phyloP scores from a whole-genome alignment of 176 grass and related monocot genomes.

The Triticum turgidum region DNA sequence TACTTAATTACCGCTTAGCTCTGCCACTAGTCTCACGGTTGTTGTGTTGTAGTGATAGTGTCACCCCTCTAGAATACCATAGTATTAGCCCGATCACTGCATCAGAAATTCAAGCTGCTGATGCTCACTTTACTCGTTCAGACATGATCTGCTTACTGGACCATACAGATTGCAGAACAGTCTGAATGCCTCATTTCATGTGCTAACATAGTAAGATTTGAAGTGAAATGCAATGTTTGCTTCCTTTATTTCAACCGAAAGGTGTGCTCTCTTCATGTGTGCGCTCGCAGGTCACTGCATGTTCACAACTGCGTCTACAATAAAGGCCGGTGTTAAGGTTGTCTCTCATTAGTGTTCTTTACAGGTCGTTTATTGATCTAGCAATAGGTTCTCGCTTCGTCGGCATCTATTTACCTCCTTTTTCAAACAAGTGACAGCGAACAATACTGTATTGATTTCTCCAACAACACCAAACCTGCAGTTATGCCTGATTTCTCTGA shows the following conservation, averaged over 20 bases:
- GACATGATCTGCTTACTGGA: conserved; percentile 2
- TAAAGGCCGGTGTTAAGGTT: background rate
- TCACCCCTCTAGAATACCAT: background rate
- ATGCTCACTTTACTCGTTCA: background rate
- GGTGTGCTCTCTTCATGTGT: background rate
- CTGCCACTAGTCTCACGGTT: background rate
- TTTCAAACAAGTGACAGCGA: background rate
- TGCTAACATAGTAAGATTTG: background rate
- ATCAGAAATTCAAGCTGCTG: background rate
- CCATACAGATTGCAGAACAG: background rate
- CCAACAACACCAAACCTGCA: background rate
- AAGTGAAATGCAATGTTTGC: background rate
- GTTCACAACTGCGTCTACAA: background rate
- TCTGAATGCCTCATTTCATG: background rate
- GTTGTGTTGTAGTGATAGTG: background rate
- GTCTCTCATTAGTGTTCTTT: background rate
- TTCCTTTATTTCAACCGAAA: background rate
- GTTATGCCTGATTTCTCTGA: background rate
- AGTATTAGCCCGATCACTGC: background rate
- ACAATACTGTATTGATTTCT: background rate
- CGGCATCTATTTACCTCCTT: background rate
- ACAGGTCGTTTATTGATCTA: background rate
- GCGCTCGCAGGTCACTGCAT: background rate
- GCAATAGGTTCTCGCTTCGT: background rate
- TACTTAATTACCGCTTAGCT: background rate